These are phyloP conservation scores for Nepenthes mirabilis DNA, from an alignment of 148 eudicot species.

Conservation along the genomic window DNA sequence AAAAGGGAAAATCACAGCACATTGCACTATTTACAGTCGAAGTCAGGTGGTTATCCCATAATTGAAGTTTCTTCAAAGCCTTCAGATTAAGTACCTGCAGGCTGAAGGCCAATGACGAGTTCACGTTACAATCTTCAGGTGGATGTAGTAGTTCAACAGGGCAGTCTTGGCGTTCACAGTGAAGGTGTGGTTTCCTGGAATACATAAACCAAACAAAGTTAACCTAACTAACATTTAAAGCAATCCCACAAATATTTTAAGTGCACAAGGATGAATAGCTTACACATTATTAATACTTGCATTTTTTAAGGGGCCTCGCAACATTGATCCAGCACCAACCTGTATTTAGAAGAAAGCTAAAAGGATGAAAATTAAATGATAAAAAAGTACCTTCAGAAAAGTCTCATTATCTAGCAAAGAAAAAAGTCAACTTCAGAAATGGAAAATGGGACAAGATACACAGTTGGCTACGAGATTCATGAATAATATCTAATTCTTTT, in stretches of 20 bases:
- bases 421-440: constrained; percentile 5
- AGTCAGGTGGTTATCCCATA: constrained; percentile 7
- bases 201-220: constrained; percentile 7
- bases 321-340: constrained; percentile 71
- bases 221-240: constrained; percentile 5
- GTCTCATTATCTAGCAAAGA: no score
- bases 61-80: constrained; percentile 6
- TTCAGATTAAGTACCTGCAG: constrained; percentile 48
- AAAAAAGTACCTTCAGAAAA: constrained; percentile 5
- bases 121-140: constrained; percentile 88
- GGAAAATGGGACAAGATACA: no score
- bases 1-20: background rate
- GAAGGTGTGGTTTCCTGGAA: constrained; percentile 54
- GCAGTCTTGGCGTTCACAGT: constrained; percentile 61
- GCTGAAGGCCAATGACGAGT: constrained; percentile 78
- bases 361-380: constrained; percentile 1
- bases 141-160: constrained; percentile 83
- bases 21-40: background rate
- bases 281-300: constrained; percentile 42
- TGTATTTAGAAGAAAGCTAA: constrained; percentile 12
- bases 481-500: no score
- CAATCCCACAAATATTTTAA: constrained; percentile 5
- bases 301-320: constrained; percentile 66
- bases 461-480: no score
- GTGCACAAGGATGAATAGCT: constrained; percentile 11